phyloP scores from a whole-genome alignment of 1,139 yeast species.

The Kodamaea suecica region DNA sequence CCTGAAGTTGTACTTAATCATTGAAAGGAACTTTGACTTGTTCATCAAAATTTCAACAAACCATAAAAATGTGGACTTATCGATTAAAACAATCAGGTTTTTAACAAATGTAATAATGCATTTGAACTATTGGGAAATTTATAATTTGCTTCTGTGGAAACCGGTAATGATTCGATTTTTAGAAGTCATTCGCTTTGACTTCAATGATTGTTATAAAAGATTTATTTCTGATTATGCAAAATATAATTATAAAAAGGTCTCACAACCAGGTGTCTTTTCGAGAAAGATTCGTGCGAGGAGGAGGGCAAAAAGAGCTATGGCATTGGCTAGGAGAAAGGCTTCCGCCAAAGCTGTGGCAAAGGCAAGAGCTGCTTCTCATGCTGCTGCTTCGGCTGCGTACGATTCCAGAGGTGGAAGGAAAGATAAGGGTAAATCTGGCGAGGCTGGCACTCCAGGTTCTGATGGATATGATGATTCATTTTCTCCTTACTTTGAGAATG shows the following conservation, averaged over 20 bases:
- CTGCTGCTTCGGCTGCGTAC: conserved; percentile 6
- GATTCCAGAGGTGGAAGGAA: conserved; percentile 1
- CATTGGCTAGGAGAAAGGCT: conserved; percentile 9
- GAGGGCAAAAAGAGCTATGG: conserved; percentile 11
- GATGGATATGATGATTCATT: conserved; percentile 4
- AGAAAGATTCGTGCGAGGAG: conserved; percentile 13
- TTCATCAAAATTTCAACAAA: conserved; percentile 36
- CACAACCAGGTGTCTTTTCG: conserved; percentile 14
- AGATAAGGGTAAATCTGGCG: conserved; percentile 2
- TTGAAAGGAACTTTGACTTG: conserved; percentile 41
- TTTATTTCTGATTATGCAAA: conserved; percentile 36
- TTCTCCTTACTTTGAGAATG: conserved; percentile 6
- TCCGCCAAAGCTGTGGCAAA: conserved; percentile 7
- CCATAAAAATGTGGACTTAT: conserved; percentile 29
- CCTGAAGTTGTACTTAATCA: conserved; percentile 33
- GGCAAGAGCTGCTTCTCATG: conserved; percentile 10
- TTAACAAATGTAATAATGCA: conserved; percentile 39
- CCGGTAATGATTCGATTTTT: conserved; percentile 45
- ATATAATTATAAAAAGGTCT: conserved; percentile 23
- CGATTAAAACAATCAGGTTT: conserved; percentile 38
- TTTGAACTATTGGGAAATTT: conserved; percentile 47
- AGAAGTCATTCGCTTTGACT: conserved; percentile 36
- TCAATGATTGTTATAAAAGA: conserved; percentile 37
- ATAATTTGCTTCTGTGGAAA: conserved; percentile 42
- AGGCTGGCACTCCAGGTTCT: conserved; percentile 7